These are phyloP conservation scores for Nannochloropsis salina DNA, from an alignment of 108 stramenopile species.

Conservation along the genomic window DNA sequence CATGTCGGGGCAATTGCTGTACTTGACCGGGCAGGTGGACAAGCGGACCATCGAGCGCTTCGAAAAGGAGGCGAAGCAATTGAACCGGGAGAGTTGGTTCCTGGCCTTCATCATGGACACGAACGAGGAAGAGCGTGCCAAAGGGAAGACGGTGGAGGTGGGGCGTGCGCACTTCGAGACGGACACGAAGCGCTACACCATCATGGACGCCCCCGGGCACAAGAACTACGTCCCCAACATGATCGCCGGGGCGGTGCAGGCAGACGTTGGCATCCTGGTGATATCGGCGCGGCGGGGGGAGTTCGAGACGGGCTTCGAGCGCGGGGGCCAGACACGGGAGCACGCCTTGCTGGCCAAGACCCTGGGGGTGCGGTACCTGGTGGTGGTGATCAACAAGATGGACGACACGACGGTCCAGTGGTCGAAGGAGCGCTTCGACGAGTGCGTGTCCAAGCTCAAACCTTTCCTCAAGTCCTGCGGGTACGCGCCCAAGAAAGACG, in stretches of 20 bases:
- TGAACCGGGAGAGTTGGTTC: conserved; percentile 99
- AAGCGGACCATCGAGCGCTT: conserved; percentile 97
- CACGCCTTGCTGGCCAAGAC: conserved; percentile 99
- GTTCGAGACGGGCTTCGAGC: conserved; percentile 92
- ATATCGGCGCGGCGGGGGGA: conserved; percentile 80
- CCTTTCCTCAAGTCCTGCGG: conserved; percentile 94
- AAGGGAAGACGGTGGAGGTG: conserved; percentile 99
- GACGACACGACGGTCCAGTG: conserved; percentile 85
- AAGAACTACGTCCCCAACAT: conserved; percentile 99
- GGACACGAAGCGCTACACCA: conserved; percentile 85
- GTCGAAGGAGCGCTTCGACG: conserved; percentile 81
- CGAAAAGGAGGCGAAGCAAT: conserved; percentile 94
- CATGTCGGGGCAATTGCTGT: conserved; percentile 93
- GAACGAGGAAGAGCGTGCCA: conserved; percentile 97
- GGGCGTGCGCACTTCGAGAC: conserved; percentile 96
- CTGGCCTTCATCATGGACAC: conserved; percentile 99
- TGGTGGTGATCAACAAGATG: conserved; percentile 99
- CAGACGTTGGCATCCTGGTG: conserved; percentile 95
- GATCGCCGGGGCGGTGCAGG: conserved; percentile 68
- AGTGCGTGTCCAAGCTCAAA: conserved; percentile 85
- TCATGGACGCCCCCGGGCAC: conserved; percentile 99
- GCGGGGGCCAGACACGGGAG: conserved; percentile 97
- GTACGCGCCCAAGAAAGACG: conserved; percentile 90
- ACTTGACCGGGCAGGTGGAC: conserved; percentile 74
- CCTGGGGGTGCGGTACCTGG: conserved; percentile 83